Evolutionary conservation across 345 rosid species (phyloP), one percentile per base, ranked within the genome.

Genomic region (Salix dunnii): DNA sequence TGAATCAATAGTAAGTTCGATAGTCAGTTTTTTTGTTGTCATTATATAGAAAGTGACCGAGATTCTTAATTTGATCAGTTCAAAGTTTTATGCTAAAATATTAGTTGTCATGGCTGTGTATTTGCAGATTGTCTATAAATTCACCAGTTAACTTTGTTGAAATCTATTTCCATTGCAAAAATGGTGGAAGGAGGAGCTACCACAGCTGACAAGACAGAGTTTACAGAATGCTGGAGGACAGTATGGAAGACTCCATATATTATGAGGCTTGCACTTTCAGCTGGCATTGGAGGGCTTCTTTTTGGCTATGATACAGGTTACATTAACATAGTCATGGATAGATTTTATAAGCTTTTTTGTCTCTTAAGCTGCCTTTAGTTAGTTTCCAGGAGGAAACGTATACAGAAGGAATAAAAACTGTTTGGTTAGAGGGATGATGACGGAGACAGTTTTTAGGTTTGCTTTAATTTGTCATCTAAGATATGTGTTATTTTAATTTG

Each of bases 291-390:
- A 27, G 98, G 99, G 17, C 87, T 96, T 64, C 88, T 92, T 70
- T 96, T 96, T 70, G 99, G 99, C 2, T 96, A 96, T 74, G 99
- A 96, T 72, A 96, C 99, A 31, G 99, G 99, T 76, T 77, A 72
- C 33, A 20, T 70, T 20, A 4, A 30, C 3, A 2, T 11, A 31
- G 0, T 2, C 40, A 1, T 5, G 36, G 36, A 27, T 63, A 5
- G 35, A 5, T 31, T 28, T 31, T 16, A 38, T 38, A 11, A 42
- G 14, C 13, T 42, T 42, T 10, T 42, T 42, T 12, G 7, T 28
- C 5, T 64, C 33, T 65, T 65, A 11, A 30, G 42, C 27, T 10
- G 23, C 25, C 7, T 21, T 1, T 25, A 13, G 27, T 10, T 61
- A 23, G 25, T 16, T 28, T 14, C 35, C 14, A 42, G 46, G 46